Conservation (phyloP, 306 rosid genomes). For the Lathyrus sativus region DNA sequence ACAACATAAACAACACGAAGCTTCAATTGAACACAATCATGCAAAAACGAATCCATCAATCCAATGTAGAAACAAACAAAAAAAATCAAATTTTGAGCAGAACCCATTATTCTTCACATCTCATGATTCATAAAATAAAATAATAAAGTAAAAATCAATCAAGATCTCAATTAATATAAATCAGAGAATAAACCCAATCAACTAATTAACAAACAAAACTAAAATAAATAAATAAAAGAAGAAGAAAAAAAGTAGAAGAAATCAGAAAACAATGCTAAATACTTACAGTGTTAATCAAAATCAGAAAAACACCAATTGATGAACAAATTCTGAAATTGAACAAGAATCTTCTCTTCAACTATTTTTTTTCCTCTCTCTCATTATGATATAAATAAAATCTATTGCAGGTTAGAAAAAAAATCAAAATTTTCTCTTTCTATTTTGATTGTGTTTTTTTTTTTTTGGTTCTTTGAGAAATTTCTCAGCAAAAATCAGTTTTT, state of each 20-base stretch:
- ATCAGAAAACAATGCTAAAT: constrained; percentile 24
- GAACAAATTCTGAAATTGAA: constrained; percentile 41
- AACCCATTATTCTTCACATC: constrained; percentile 35
- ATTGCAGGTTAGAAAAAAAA: constrained; percentile 37
- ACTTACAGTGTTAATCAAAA: constrained; percentile 42
- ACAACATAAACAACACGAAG: constrained; percentile 31
- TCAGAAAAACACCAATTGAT: constrained; percentile 44
- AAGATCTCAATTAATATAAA: constrained; percentile 40
- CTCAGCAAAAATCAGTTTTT: constrained; percentile 70
- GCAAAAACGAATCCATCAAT: constrained; percentile 39
- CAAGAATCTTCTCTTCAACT: constrained; percentile 38
- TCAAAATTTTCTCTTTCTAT: not conserved
- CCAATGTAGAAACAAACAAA: constrained; percentile 34
- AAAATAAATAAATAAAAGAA: not conserved
- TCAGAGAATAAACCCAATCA: not conserved
- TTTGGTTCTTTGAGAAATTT: constrained; percentile 50
- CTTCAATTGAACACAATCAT: constrained; percentile 35
- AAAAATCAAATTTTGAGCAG: constrained; percentile 30
- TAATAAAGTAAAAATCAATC: constrained; percentile 16
- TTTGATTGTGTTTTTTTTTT: constrained; percentile 23
- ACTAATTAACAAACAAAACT: constrained; percentile 1
- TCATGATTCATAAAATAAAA: constrained; percentile 28
- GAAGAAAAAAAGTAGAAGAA: not conserved
- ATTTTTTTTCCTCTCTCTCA: constrained; percentile 32
- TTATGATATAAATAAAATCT: not conserved